Conservation (phyloP, 805 yeast genomes). For the Starmerella apicola region DNA sequence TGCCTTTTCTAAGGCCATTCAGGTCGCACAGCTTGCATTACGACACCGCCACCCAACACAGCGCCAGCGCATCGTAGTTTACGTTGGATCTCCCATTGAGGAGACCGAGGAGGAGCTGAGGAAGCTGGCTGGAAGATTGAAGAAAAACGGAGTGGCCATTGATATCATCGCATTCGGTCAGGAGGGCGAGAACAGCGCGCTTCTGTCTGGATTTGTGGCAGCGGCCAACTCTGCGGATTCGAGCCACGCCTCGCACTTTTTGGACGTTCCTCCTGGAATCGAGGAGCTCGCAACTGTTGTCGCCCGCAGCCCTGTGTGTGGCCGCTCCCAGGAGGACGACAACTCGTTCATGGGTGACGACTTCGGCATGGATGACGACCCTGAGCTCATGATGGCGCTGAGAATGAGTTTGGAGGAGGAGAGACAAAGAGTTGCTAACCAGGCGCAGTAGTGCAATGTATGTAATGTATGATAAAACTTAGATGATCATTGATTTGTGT, state of each 20-base stretch:
- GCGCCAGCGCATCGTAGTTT: conserved; percentile 76
- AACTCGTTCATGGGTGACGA: conserved; percentile 37
- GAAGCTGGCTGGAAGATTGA: conserved; percentile 79
- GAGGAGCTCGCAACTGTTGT: conserved; percentile 71
- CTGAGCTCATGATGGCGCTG: conserved; percentile 91
- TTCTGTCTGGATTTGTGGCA: conserved; percentile 66
- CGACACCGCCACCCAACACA: conserved; percentile 94
- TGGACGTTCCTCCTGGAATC: conserved; percentile 82
- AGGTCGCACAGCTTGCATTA: conserved; percentile 85
- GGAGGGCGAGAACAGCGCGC: conserved; percentile 59
- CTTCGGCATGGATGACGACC: conserved; percentile 79
- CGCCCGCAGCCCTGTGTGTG: conserved; percentile 59
- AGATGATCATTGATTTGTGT: too few species aligned
- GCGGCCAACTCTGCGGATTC: conserved; percentile 58
- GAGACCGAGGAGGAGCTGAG: conserved; percentile 62
- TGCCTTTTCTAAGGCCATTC: conserved; percentile 71
- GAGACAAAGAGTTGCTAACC: conserved; percentile 63
- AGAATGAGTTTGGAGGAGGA: conserved; percentile 92
- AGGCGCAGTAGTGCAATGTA: not conserved
- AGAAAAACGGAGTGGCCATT: conserved; percentile 81
- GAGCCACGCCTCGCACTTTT: conserved; percentile 41
- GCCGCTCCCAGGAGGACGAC: conserved; percentile 35
- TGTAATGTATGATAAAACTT: too few species aligned
- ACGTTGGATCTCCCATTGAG: conserved; percentile 74
- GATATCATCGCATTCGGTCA: conserved; percentile 91